These are phyloP conservation scores for Aphanomyces euteiches DNA, from an alignment of 352 stramenopile genomes.

Conservation along the genomic window DNA sequence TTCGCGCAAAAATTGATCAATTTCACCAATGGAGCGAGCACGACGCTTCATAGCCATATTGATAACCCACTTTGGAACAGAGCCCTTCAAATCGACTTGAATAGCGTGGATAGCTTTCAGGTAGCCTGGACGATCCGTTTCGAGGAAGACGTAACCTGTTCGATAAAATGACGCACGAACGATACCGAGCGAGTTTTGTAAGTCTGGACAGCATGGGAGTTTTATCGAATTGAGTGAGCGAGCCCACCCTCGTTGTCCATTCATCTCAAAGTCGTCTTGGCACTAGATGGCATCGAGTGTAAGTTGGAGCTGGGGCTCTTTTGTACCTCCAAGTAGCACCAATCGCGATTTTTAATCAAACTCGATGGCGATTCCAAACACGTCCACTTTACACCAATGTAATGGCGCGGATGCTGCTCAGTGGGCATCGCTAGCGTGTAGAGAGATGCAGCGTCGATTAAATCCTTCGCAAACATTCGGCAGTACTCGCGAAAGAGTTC, in stretches of 20 bases:
- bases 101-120: slow-evolving; percentile 60
- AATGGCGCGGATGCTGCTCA: slow-evolving; percentile 48
- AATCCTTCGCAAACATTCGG: slow-evolving; percentile 37
- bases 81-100: slow-evolving; percentile 70
- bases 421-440: slow-evolving; percentile 50
- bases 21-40: slow-evolving; percentile 44
- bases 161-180: slow-evolving; percentile 72
- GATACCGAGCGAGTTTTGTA: slow-evolving; percentile 47
- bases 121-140: slow-evolving; percentile 55
- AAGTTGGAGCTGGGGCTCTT: slow-evolving; percentile 53
- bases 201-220: slow-evolving; percentile 55
- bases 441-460: slow-evolving; percentile 57
- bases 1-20: slow-evolving; percentile 52
- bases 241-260: slow-evolving; percentile 64
- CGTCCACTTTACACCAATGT: slow-evolving; percentile 70
- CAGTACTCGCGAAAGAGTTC: slow-evolving; percentile 44
- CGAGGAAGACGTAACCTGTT: slow-evolving; percentile 71
- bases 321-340: slow-evolving; percentile 70
- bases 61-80: slow-evolving; percentile 45
- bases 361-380: slow-evolving; percentile 48
- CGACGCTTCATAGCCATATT: slow-evolving; percentile 54
- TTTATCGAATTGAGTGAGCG: slow-evolving; percentile 71
- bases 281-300: slow-evolving; percentile 36
- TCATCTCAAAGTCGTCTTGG: slow-evolving; percentile 66
- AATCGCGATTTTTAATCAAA: slow-evolving; percentile 67